Evolutionary conservation across 352 stramenopile genomes (phyloP).

Genomic region (Phytophthora aleatoria): DNA sequence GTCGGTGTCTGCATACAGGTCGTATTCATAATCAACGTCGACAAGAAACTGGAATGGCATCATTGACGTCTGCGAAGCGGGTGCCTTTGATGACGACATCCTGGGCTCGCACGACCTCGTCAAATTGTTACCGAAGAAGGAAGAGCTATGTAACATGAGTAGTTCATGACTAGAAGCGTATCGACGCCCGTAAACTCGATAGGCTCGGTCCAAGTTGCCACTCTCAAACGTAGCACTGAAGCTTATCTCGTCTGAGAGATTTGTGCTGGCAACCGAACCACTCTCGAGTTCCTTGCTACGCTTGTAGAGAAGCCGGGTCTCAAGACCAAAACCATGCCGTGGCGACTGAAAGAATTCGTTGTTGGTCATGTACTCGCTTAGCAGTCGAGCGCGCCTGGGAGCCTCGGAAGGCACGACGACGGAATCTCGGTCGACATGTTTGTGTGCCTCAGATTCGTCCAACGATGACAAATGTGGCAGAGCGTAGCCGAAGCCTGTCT

Average conservation of each 20-base stretch:
- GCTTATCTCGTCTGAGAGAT: constrained; percentile 40
- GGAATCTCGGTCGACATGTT: constrained; percentile 24
- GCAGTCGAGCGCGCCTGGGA: constrained; percentile 37
- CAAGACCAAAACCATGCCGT: constrained; percentile 63
- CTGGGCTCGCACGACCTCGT: constrained; percentile 4
- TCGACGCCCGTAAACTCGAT: constrained; percentile 58
- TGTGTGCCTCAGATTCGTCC: constrained; percentile 48
- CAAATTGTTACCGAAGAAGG: background rate
- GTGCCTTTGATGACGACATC: constrained; percentile 8
- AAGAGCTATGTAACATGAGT: constrained; percentile 15
- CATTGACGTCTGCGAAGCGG: constrained; percentile 9
- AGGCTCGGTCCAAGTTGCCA: constrained; percentile 74
- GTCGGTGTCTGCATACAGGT: constrained; percentile 77
- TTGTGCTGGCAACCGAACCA: constrained; percentile 3
- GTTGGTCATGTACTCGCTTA: constrained; percentile 76
- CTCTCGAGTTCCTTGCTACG: constrained; percentile 51
- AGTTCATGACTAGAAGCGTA: constrained; percentile 58
- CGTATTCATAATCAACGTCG: constrained; percentile 68
- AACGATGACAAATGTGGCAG: constrained; percentile 51
- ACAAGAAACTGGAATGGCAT: constrained; percentile 62
- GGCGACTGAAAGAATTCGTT: constrained; percentile 67
- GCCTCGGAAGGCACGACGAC: constrained; percentile 9
- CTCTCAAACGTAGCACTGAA: constrained; percentile 81
- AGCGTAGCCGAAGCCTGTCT: constrained; percentile 60
- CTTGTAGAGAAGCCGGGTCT: constrained; percentile 70